phyloP scores from a whole-genome alignment of 345 rosid genomes.

The Salix purpurea region DNA sequence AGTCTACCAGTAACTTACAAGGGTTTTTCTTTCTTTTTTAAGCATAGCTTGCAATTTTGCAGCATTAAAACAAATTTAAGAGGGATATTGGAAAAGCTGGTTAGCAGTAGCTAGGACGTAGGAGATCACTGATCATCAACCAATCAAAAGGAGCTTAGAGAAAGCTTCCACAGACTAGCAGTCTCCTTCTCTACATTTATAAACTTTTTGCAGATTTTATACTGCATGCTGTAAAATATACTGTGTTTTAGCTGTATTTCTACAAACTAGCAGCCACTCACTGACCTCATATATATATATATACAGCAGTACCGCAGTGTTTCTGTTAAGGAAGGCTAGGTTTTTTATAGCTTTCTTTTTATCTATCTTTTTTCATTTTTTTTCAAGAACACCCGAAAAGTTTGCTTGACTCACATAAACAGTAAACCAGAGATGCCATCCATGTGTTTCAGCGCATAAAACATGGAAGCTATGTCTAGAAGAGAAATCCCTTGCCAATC shows the following conservation, averaged over 20 bases:
- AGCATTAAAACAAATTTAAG: not conserved
- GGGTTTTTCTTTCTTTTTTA: not conserved
- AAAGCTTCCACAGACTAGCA: slow-evolving; percentile 16
- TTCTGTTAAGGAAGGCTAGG: not conserved
- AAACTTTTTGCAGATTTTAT: slow-evolving; percentile 7
- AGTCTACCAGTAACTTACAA: not conserved
- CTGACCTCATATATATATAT: not conserved
- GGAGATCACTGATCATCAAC: slow-evolving; percentile 4
- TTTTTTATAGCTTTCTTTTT: not conserved
- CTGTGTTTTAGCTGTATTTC: not conserved
- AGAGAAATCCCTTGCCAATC: slow-evolving; percentile 13
- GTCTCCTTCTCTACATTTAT: slow-evolving; percentile 4
- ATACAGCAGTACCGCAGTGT: not conserved
- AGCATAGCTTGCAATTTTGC: too few species aligned
- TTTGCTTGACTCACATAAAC: slow-evolving; percentile 29
- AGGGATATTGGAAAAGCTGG: not conserved
- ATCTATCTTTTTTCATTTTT: slow-evolving; percentile 16
- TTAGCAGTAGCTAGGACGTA: not conserved
- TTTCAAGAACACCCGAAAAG: slow-evolving; percentile 17
- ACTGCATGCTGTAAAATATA: not conserved
- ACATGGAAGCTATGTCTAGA: slow-evolving; percentile 15
- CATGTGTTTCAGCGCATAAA: slow-evolving; percentile 27
- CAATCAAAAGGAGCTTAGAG: not conserved
- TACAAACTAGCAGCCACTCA: slow-evolving; percentile 7
- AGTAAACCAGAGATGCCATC: slow-evolving; percentile 30